These are phyloP conservation scores for Cladosporium sp. DNA, from an alignment of 2,329 filamentous ascomycete species.

Conservation along the genomic window DNA sequence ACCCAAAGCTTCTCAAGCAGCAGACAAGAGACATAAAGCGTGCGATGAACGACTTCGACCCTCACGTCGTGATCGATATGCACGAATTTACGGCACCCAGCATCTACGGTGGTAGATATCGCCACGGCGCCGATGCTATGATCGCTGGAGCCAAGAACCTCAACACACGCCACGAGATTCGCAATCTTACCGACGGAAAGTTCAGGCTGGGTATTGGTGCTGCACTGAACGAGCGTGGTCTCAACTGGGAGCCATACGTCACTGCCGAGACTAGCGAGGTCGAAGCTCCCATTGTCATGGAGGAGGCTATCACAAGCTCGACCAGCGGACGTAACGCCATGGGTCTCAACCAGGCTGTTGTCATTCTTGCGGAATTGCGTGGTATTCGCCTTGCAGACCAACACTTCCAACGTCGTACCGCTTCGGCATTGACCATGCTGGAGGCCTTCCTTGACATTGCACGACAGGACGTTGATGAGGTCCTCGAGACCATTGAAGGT, in stretches of 20 bases:
- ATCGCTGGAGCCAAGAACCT: slow-evolving; percentile 24
- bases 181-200: slow-evolving; percentile 27
- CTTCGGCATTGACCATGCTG: slow-evolving; percentile 16
- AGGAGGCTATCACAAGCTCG: slow-evolving; percentile 18
- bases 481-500: slow-evolving; percentile 11
- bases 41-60: slow-evolving; percentile 27
- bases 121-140: slow-evolving; percentile 29
- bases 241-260: slow-evolving; percentile 34
- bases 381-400: slow-evolving; percentile 20
- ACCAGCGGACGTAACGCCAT: slow-evolving; percentile 19
- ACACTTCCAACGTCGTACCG: slow-evolving; percentile 20
- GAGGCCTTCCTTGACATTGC: slow-evolving; percentile 17
- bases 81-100: slow-evolving; percentile 32
- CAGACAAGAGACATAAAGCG: slow-evolving; percentile 31
- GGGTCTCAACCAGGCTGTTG: slow-evolving; percentile 17
- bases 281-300: slow-evolving; percentile 15
- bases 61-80: slow-evolving; percentile 33
- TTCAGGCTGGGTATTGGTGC: slow-evolving; percentile 28
- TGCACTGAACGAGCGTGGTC: slow-evolving; percentile 24
- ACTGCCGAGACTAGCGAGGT: slow-evolving; percentile 21
- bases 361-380: slow-evolving; percentile 18
- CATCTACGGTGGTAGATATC: slow-evolving; percentile 25
- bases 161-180: slow-evolving; percentile 28
- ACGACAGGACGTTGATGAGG: slow-evolving; percentile 13
- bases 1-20: slow-evolving; percentile 28